Evolutionary conservation across 257 asterid genomes (phyloP), one percentile per base, ranked within the genome.

Genomic region (Forsythia suspensa): DNA sequence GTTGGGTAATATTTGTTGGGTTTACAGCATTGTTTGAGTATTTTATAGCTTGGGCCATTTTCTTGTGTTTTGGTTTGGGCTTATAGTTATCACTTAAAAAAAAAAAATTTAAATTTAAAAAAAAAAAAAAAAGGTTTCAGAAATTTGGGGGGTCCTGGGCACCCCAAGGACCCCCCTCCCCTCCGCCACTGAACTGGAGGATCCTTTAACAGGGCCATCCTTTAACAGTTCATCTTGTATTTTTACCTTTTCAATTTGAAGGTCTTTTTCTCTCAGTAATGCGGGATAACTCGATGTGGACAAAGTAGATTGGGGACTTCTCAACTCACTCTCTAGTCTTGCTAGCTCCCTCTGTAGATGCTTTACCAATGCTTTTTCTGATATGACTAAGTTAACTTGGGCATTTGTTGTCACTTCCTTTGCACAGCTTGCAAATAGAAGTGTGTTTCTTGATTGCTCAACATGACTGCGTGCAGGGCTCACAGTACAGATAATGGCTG

Each of bases 361-460:
- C 85, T 95, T 95, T 29, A 95, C 91, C 87, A 95, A 78, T 66
- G 96, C 94, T 81, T 93, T 95, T 71, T 95, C 99, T 0, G 98
- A 92, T 92, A 95, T 87, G 84, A 95, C 92, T 6, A 92, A 92
- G 48, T 93, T 95, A 66, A 95, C 97, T 76, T 89, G 92, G 37
- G 97, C 98, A 74, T 87, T 93, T 12, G 96, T 91, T 13, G 94
- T 79, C 74, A 95, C 98, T 88, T 95, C 97, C 92, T 93, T 95
- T 24, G 99, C 99, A 83, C 98, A 93, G 88, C 96, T 92, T 37
- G 99, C 99, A 78, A 95, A 95, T 71, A 90, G 90, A 82, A 95
- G 99, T 51, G 99, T 93, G 84, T 95, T 95, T 81, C 99, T 95
- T 4, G 98, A 95, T 82, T 95, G 99, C 88, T 95, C 99, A 36